Evolutionary conservation across 345 rosid genomes (phyloP), one percentile per base, ranked within the genome.

Genomic region (Erucastrum elatum): DNA sequence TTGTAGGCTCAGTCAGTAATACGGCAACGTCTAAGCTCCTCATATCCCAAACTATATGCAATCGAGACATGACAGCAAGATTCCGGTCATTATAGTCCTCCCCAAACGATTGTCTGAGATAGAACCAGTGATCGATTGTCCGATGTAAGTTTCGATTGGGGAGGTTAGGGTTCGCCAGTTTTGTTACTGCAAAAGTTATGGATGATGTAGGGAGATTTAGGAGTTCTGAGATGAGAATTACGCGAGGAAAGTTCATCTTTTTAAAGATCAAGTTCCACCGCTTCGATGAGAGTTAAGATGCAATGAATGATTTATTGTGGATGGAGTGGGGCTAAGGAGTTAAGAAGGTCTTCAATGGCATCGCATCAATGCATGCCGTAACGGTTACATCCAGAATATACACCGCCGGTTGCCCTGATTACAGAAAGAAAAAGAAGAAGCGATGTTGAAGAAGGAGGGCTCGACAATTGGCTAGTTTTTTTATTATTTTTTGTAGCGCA

Each of bases 21-120:
- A 84, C 88, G 90, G 78, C 92, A 91, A 75, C 88, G 86, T 81
- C 91, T 93, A 85, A 86, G 94, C 87, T 87, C 93, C 74, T 96
- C 98, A 93, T 95, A 81, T 80, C 90, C 82, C 87, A 86, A 81
- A 77, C 89, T 88, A 91, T 86, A 89, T 89, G 86, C 94, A 92
- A 88, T 76, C 85, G 61, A 81, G 75, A 85, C 84, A 81, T 41
- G 77, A 82, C 76, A 78, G 74, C 37, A 81, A 63, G 39, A 72
- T 68, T 51, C 78, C 74, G 82, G 84, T 84, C 90, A 90, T 90
- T 76, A 80, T 86, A 82, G 79, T 70, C 37, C 77, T 77, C 77
- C 68, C 15, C 10, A 41, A 30, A 73, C 74, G 30, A 64, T 3
- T 9, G 61, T 70, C 29, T 65, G 63, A 68, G 78, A 21, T 21